These are phyloP conservation scores for Salisapilia sapeloensis DNA, from an alignment of 352 stramenopile genomes.

Conservation along the genomic window DNA sequence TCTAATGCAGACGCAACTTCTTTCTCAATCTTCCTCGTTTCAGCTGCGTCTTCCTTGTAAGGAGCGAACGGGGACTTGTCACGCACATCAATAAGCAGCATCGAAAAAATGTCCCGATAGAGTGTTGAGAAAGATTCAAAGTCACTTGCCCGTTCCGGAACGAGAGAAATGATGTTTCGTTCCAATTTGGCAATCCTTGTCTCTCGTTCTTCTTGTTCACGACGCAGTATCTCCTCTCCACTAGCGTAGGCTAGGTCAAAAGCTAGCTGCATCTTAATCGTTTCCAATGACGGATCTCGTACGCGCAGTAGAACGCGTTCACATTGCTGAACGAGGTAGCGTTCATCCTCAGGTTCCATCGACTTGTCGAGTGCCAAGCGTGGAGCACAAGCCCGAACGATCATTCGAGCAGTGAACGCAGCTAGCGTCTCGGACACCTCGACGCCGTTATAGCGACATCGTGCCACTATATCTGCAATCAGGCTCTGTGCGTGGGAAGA, in stretches of 20 bases:
- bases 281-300: conserved; percentile 74
- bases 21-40: conserved; percentile 62
- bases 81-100: conserved; percentile 59
- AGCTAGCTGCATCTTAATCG: conserved; percentile 92
- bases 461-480: conserved; percentile 50
- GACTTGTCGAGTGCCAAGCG: conserved; percentile 56
- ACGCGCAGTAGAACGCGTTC: conserved; percentile 52
- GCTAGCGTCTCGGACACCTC: conserved; percentile 79
- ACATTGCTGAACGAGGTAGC: conserved; percentile 61
- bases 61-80: conserved; percentile 5
- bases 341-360: conserved; percentile 49
- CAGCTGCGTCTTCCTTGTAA: conserved; percentile 20
- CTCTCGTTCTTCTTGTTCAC: conserved; percentile 29
- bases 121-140: conserved; percentile 84
- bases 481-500: conserved; percentile 42
- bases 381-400: conserved; percentile 46
- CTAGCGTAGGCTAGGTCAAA: conserved; percentile 87
- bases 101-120: conserved; percentile 82
- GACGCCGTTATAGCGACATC: conserved; percentile 54
- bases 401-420: conserved; percentile 61
- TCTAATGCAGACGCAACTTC: conserved; percentile 84
- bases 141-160: conserved; percentile 59
- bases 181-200: conserved; percentile 48
- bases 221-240: conserved; percentile 49
- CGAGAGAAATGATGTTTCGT: conserved; percentile 54